phyloP scores from a whole-genome alignment of 192 early-diverging fungal genomes.

The Backusella psychrophila region DNA sequence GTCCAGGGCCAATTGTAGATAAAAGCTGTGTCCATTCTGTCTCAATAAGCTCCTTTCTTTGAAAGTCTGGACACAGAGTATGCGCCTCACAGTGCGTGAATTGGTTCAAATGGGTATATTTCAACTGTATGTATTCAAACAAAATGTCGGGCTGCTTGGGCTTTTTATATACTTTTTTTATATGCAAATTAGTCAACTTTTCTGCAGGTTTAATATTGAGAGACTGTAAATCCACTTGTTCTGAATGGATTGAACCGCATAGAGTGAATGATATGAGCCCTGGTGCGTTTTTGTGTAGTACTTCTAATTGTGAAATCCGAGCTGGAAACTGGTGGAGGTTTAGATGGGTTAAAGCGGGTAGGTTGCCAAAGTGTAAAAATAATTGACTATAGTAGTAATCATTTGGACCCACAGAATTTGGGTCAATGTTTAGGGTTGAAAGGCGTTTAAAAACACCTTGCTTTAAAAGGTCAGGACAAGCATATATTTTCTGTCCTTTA shows the following conservation, averaged over 20 bases:
- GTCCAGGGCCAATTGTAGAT: not conserved
- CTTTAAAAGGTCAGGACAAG: no score
- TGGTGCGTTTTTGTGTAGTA: not conserved
- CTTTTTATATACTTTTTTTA: not conserved
- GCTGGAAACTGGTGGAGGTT: not conserved
- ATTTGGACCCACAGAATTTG: not conserved
- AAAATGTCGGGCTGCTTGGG: not conserved
- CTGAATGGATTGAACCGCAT: no score
- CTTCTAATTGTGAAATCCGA: not conserved
- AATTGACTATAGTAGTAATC: not conserved
- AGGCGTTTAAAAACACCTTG: not conserved
- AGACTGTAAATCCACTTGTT: not conserved
- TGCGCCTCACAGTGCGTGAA: not conserved
- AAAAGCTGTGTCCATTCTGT: not conserved
- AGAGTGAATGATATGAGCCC: not conserved
- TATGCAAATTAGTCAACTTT: not conserved
- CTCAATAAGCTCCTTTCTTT: not conserved
- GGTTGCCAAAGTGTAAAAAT: not conserved
- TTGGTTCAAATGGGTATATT: not conserved
- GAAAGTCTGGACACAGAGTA: not conserved
- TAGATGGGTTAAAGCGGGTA: not conserved
- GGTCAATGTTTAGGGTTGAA: not conserved
- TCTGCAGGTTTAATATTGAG: not conserved
- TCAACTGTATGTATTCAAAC: not conserved
- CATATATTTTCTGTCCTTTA: no score